Base-by-base conservation (phyloP, 2,329 filamentous ascomycete species). In the Aspergillus felis region DNA sequence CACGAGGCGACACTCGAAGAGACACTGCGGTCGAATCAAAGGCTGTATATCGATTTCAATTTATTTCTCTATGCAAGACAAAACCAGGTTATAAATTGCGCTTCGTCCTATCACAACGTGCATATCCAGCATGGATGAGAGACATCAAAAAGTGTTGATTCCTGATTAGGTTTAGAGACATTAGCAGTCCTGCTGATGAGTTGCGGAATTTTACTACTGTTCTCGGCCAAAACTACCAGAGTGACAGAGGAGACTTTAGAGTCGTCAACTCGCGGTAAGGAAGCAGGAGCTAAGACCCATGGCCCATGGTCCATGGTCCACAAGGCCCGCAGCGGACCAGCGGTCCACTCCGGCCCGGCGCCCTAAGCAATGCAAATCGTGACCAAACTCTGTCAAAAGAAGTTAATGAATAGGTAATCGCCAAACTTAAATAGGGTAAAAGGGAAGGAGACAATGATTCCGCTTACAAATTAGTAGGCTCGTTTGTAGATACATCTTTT, bases 321-420 rank as follows among this genome's bases (percentile, higher is more conserved):
- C 62, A 56, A 57, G 62, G 59, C 64, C 62, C 62, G 58, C 61
- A 53, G 64, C 63, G 63, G 61, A 64, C 64, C 61, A 53, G 64
- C 61, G 63, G 61, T 65, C 64, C 64, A 66, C 63, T 64, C 64
- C 64, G 64, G 64, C 44, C 64, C 64, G 64, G 58, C 59, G 64
- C 57, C 55, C 63, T 63, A 64, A 63, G 64, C 63, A 64, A 57
- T 61, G 64, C 61, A 64, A 65, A 65, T 64, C 63, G 47, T 62
- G 42, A 46, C 42, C 42, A 46, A 46, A 46, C n/a, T 46, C 42
- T 24, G 51, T 50, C 20, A 28, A 48, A 41, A 56, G 53, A 22
- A 47, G 28, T 51, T 49, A 46, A 25, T 25, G 52, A 50, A 55
- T 44, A 54, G 38, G 41, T 49, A 35, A 48, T 47, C 35, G 47